Base-by-base conservation (phyloP, 805 yeast genomes). In the Schwanniomyces polymorphus region DNA sequence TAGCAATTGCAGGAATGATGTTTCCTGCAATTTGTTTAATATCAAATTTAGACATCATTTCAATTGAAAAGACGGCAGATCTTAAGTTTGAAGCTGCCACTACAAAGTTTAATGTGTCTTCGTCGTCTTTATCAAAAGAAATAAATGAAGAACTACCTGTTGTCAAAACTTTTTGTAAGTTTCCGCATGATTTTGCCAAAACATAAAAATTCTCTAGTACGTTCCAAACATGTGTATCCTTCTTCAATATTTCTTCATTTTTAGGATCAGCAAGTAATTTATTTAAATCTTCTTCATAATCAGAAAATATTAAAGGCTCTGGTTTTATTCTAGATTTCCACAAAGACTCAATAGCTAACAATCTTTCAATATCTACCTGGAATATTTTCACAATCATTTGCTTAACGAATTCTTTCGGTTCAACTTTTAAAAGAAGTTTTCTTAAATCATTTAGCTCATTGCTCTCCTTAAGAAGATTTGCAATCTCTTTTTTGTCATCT, bases 1-100 rank as follows among this genome's bases (percentile, higher is more conserved):
- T 94, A 5, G 99, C 98, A 56, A 95, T 91, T 0, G 99, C 99
- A 0, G 99, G 99, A 35, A 94, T 94, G 57, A 94, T 94, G 65
- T 92, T 94, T 5, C 99, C 99, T 0, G 99, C 99, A 53, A 92
- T 91, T 59, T 88, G 95, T 63, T 94, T 94, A 51, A 88, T 81
- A 50, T 90, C 96, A 61, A 95, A 94, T 49, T 88, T 85, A 3
- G 94, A 76, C 60, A 86, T 85, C 43, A 73, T 55, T 28, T 84
- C 87, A 47, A 91, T 91, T 21, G 76, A 72, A 60, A 91, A 92
- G 2, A 88, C 76, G 42, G 58, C 60, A 0, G 92, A 84, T 53
- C 97, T 76, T 41, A 91, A 73, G 58, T 91, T 90, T 0, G 97
- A 82, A 1, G 97, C 82, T 0, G 97, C 82, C 2, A 82, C 86